A percentile compares a stretch with the other conserved stretches of the same genome.
Conservation (phyloP, 352 stramenopile species). For the Phytophthora citrophthora region DNA sequence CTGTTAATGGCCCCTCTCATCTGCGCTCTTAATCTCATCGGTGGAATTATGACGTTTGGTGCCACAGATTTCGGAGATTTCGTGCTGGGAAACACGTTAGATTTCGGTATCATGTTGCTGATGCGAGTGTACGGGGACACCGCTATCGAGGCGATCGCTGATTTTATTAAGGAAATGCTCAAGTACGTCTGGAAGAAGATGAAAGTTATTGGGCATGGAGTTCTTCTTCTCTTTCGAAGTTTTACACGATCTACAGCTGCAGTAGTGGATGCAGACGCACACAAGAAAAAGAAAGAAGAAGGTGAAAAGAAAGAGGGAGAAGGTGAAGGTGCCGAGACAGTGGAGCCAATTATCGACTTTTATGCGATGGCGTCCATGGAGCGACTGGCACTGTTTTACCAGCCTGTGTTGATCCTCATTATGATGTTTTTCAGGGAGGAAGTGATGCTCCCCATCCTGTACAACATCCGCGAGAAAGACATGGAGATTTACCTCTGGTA, state of each 20-base stretch:
- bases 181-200: conserved; percentile 44
- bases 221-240: conserved; percentile 56
- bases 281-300: conserved; percentile 54
- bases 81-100: conserved; percentile 94
- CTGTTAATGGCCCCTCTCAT: conserved; percentile 92
- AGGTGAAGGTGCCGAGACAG: conserved; percentile 87
- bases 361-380: conserved; percentile 93
- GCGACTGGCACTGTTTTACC: conserved; percentile 93
- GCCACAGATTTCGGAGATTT: conserved; percentile 97
- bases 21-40: conserved; percentile 90
- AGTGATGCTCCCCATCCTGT: conserved; percentile 93
- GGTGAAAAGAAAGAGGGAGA: conserved; percentile 47
- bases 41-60: conserved; percentile 94
- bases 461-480: conserved; percentile 97
- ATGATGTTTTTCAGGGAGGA: conserved; percentile 96
- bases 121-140: conserved; percentile 93
- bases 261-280: conserved; percentile 21
- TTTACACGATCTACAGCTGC: conserved; percentile 55
- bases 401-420: conserved; percentile 94
- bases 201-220: conserved; percentile 38
- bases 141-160: conserved; percentile 76
- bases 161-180: conserved; percentile 57
- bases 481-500: conserved; percentile 98
- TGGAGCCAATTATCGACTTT: conserved; percentile 97
- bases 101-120: conserved; percentile 96